Evolutionary conservation across 2,329 filamentous ascomycete species (phyloP), one percentile per base, ranked within the genome.

Genomic region (Cryoendolithus antarcticus): DNA sequence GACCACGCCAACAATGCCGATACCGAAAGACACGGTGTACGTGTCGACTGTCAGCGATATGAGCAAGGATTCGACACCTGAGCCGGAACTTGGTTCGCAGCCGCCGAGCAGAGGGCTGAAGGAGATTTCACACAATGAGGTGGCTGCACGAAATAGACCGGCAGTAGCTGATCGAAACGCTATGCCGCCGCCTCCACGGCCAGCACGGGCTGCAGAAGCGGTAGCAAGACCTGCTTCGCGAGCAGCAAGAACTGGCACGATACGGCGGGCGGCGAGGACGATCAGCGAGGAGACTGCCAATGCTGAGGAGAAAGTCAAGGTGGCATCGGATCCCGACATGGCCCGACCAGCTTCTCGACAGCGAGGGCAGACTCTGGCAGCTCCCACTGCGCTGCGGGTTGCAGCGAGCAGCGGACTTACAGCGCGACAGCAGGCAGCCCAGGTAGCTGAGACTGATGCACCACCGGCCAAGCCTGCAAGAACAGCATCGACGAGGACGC

Each of bases 1-100:
- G 15, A 63, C 63, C 28, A 61, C 65, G 41, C 67, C 67, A 1
- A 63, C 62, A 15, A 65, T 71, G 43, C 67, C 67, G 2, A 68
- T 71, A 40, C 62, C 65, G 2, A 58, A 60, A 29, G 66, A 67
- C 31, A 60, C 59, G 4, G 66, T 71, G 3, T 71, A 71, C 44
- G 55, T 64, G 4, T 66, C 54, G 7, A 51, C 49, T 13, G 48
- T 58, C 34, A 54, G 47, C 45, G 50, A 50, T 35, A 55, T 53
- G 46, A 44, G 67, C 58, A 32, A 32, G 3, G 13, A 34, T 8
- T 13, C 15, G n/a, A 34, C 12, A 3, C 55, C 57, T 11, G 62
- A 65, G 43, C 62, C 64, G 40, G 56, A 55, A 10, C 62, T 63
- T 6, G 39, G 37, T 9, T 57, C 44, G 58, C 62, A 39, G 61